Base-by-base conservation (phyloP, 2,329 filamentous ascomycete species). In the Hymenotorrendiella dingleyae region DNA sequence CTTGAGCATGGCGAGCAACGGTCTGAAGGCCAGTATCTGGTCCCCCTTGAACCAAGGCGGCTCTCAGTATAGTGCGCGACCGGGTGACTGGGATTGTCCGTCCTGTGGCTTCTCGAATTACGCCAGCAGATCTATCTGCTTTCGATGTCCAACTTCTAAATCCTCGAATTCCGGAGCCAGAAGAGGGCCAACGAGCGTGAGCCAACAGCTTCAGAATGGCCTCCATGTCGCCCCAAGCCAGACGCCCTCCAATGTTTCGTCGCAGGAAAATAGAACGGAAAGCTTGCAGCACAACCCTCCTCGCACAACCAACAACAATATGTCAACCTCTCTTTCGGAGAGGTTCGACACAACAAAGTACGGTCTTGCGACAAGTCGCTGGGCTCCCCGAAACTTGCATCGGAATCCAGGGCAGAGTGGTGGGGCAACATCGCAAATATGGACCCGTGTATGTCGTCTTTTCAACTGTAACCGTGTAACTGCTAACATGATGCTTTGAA, bases 301-400 rank as follows among this genome's bases (percentile, higher is more conserved):
- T 6, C 6, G n/a, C 28, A 16, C 17, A 3, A 8, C 30, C 30
- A 34, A 20, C 19, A n/a, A 21, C 7, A 3, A 20, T 12, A 34
- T 3, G 17, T 20, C 30, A 20, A 34, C 17, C 8, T 34, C 7
- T n/a, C 3, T 34, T 17, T 9, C 17, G 8, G 30, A 21, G 12
- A 11, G 22, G 7, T 23, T 40, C 7, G 14, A 41, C 23, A 11
- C 12, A 2, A 12, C 36, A 14, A 35, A 24, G 21, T 42, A 39
- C 23, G 54, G 55, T 3, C 36, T 56, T 4, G 41, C 49, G 7
- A 46, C 49, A 1, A 59, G 57, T 35, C 46, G 50, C 17, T 60
- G 56, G 56, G 57, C 57, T 12, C 55, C 56, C 16, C 51, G 57
- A 22, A 48, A 47, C 29, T 17, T 23, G 37, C 23, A 38, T 27